Evolutionary conservation across 306 rosid genomes (phyloP).

Genomic region (Potentilla sterilis): DNA sequence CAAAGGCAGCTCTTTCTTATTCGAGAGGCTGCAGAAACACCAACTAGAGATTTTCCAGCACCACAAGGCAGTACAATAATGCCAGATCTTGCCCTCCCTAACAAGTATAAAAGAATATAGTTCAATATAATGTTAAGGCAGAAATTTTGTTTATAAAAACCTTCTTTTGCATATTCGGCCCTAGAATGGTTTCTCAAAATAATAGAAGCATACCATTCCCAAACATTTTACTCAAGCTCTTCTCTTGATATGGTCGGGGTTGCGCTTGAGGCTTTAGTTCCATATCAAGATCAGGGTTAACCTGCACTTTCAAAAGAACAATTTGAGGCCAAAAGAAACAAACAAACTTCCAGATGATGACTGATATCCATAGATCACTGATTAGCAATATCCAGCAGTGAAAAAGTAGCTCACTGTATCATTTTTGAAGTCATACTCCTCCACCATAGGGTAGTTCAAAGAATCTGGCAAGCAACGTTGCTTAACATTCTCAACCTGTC

Average conservation of each 20-base stretch:
- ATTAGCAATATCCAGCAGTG: background rate
- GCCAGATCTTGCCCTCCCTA: slow-evolving; percentile 97
- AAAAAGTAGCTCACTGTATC: slow-evolving; percentile 67
- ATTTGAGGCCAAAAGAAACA: slow-evolving; percentile 1
- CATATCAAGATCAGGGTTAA: slow-evolving; percentile 90
- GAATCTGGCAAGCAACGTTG: slow-evolving; percentile 90
- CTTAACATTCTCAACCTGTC: slow-evolving; percentile 95
- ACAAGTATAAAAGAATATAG: slow-evolving; percentile 17
- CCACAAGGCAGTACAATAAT: slow-evolving; percentile 97
- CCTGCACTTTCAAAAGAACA: slow-evolving; percentile 43
- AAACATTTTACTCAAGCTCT: slow-evolving; percentile 97
- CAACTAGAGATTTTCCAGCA: slow-evolving; percentile 95
- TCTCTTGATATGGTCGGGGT: slow-evolving; percentile 96
- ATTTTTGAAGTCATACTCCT: slow-evolving; percentile 94
- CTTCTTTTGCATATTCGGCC: no score
- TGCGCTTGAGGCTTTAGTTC: slow-evolving; percentile 97
- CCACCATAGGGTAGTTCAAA: slow-evolving; percentile 93
- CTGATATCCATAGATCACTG: slow-evolving; percentile 5
- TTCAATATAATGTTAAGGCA: background rate
- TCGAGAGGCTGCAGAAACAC: slow-evolving; percentile 93
- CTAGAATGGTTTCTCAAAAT: no score
- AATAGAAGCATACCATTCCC: slow-evolving; percentile 65
- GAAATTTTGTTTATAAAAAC: no score
- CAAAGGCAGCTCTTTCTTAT: slow-evolving; percentile 92
- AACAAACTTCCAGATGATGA: slow-evolving; percentile 21